Base-by-base conservation (phyloP, 2,329 filamentous ascomycete genomes). In the Botrytis byssoidea region DNA sequence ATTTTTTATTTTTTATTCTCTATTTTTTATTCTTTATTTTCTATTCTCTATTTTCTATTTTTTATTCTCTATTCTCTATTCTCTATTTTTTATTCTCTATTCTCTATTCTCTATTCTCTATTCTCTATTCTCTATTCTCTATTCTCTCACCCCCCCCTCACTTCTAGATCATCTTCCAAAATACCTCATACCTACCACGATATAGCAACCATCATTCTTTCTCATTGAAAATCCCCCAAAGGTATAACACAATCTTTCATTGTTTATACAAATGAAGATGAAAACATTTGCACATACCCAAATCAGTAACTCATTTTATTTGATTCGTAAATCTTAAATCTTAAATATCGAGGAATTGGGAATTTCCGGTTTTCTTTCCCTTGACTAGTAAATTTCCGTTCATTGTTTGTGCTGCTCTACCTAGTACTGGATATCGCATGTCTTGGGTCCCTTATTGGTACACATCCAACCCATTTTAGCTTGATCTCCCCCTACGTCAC, bases 401-500 rank as follows among this genome's bases (percentile, higher is more conserved):
- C 37, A 64, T 64, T 63, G 25, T 63, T 55, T 16, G 51, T 29
- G 51, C 51, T 16, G 8, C 51, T 51, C 25, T 55, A 55, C 25
- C 51, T 51, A 12, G n/a, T 55, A 55, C n/a, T 55, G 48, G 25
- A 12, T 55, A 37, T 63, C 60, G 12, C 10, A 42, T 64, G 60
- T 64, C 60, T 42, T 64, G 60, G 59, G 40, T 20, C 16, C 60
- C 37, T 63, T 37, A n/a, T 63, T 63, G 42, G 60, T 18, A 29
- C 60, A n/a, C 63, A 55, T 32, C 25, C 63, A 29, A 57, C 9
- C 48, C 66, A 68, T 14, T 57, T 57, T 57, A 68, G 66, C 48
- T 68, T 68, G 48, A 68, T 51, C 48, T 57, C n/a, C 51, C 51
- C 51, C 51, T 57, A 57, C 51, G 48, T 37, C 55, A 68, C 66